Evolutionary conservation across 495 filamentous ascomycete species (phyloP), one percentile per base, ranked within the genome.

Genomic region (Evernia prunastri): DNA sequence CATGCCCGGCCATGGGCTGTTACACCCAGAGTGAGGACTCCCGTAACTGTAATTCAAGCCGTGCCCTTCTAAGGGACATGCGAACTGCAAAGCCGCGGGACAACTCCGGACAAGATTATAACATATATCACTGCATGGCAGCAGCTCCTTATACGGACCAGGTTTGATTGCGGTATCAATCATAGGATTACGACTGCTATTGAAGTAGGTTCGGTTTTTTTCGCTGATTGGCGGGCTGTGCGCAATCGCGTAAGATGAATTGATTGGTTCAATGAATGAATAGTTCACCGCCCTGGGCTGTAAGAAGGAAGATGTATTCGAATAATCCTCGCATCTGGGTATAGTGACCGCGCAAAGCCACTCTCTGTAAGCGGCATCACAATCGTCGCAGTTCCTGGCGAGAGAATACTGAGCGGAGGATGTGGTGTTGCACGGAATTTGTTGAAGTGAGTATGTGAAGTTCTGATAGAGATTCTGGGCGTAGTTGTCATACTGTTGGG

Each of bases 271-370:
- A n/a, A n/a, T 82, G 71, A 93, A 93, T 2, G 79, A 65, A 59
- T 87, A 81, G 23, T 70, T 79, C 51, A 90, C 78, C 62, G 90
- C 90, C 40, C 94, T 88, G 9, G 82, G 77, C 61, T 87, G 82
- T 2, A 92, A 82, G 69, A 76, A 88, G 0, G 72, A 4, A 2
- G 78, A 74, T 1, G 67, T 58, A 33, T 79, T 83, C 58, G 82
- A 85, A 68, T 88, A 92, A 75, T 96, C 93, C 67, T 85, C 85
- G 80, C 94, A 99, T 47, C 89, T 88, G 0, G 94, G 94, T 67
- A 99, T 94, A 18, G 84, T 87, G 40, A 97, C 92, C 56, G 89
- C 84, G 78, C 94, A 99, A 47, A 99, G 86, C 94, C 94, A 99
- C 67, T 86, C 75, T 72, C 90, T 96, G 78, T 99, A 99, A 9